Base-by-base conservation (phyloP, 352 stramenopile genomes). In the Pythium dissimile region DNA sequence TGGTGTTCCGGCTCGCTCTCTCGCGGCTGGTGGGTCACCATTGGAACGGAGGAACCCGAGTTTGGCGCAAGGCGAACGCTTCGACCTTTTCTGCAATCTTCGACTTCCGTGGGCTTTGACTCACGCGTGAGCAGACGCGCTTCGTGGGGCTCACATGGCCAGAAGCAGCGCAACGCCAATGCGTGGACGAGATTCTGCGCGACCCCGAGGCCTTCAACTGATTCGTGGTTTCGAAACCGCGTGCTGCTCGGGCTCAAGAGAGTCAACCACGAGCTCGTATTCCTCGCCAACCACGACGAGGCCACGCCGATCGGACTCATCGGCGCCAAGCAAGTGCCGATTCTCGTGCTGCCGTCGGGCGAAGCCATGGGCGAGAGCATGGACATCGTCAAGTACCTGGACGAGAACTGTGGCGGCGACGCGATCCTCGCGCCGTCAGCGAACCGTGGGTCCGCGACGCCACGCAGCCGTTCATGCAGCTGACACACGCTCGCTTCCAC, bases 171-270 rank as follows among this genome's bases (percentile, higher is more conserved):
- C 9, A 79, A 75, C 59, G 56, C 81, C 15, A n/a, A n/a, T 84
- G 80, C 60, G 75, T 77, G 54, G 81, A 84, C 62, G 74, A 84
- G 64, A 5, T 84, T 77, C 59, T 81, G 74, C 61, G 75, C 73
- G 35, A 71, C 71, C 4, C 66, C 66, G 37, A n/a, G n/a, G n/a
- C n/a, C n/a, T n/a, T n/a, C n/a, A n/a, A n/a, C n/a, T n/a, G n/a
- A n/a, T n/a, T n/a, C n/a, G n/a, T n/a, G n/a, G n/a, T n/a, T n/a
- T n/a, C n/a, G n/a, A n/a, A n/a, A n/a, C n/a, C 74, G 74, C n/a
- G 75, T 81, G 66, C 73, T 77, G 20, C 55, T 81, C 16, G 74
- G 71, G 1, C 63, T 80, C 27, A 81, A 84, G 66, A 57, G 26
- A 4, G 61, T 80, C 13, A 24, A 44, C 45, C 61, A 75, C 26